Evolutionary conservation across 2,329 filamentous ascomycete species (phyloP).

Genomic region (Diaporthe citri): DNA sequence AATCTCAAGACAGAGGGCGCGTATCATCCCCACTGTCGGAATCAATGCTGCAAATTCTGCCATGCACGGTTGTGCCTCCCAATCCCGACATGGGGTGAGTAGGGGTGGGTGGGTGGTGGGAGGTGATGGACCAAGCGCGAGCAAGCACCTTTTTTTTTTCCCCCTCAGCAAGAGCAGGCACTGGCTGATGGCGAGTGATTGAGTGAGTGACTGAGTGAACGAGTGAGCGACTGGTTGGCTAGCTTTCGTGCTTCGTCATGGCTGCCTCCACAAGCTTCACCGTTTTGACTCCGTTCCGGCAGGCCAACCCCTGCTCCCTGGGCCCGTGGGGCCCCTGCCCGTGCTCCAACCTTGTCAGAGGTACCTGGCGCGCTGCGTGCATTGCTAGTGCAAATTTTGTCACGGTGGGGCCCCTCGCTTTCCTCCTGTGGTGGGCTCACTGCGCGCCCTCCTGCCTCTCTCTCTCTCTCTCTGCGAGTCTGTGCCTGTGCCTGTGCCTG

Average conservation of each 20-base stretch:
- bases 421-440: constrained; percentile 4
- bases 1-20: constrained; percentile 6
- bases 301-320: constrained; percentile 15
- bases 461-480: background rate
- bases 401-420: constrained; percentile 13
- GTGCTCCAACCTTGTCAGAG: constrained; percentile 12
- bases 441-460: background rate
- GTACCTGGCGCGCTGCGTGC: constrained; percentile 14
- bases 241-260: constrained; percentile 16
- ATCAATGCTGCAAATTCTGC: constrained; percentile 31
- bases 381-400: constrained; percentile 27
- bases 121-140: constrained; percentile 18
- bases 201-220: background rate
- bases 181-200: background rate
- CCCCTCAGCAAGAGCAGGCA: background rate
- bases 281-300: constrained; percentile 33
- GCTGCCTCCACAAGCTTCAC: constrained; percentile 25
- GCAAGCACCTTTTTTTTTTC: background rate
- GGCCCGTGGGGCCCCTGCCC: constrained; percentile 11
- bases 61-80: constrained; percentile 11
- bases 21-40: constrained; percentile 21
- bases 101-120: background rate
- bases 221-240: background rate
- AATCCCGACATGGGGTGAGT: background rate
- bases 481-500: background rate